Evolutionary conservation across 176 grass and related monocot species (phyloP), one percentile per base, ranked within the genome.

Genomic region (Triticum turgidum): DNA sequence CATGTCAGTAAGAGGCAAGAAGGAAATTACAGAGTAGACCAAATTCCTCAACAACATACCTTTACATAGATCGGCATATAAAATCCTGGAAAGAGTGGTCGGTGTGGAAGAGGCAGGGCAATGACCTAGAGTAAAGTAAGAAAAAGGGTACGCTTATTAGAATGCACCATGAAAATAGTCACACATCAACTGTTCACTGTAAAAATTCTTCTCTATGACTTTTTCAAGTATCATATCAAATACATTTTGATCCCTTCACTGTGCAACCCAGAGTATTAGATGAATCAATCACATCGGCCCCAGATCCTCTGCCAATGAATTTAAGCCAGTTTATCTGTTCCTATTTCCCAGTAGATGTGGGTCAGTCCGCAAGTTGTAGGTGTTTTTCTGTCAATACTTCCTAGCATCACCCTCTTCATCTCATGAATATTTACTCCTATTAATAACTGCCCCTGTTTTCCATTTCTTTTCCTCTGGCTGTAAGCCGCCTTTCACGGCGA

Each of bases 71-170:
- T 86, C 2, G 97, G 97, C 93, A 96, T 98, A 61, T 98, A 98
- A 74, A 98, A 98, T 86, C 97, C 97, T 83, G 97, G 97, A 84
- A 98, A 96, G 83, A 98, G 90, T 73, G 97, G 97, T 70, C 97
- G 90, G 83, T 98, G 97, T 7, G 91, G 97, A 82, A 98, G 91
- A 84, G 97, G 97, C 67, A 98, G 89, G 34, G 94, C 94, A 86
- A 96, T 84, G 78, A 98, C 97, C 97, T 98, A 80, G 63, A 12
- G 74, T 9, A 79, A 17, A 88, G 44, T 69, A 51, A 83, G 59
- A 67, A 39, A 39, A 92, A 74, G 38, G 69, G 72, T 52, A 90
- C 15, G 27, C 47, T 44, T 39, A 84, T 56, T 63, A 73, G 73
- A 84, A 86, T 41, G 32, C 14, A n/a, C 35, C 51, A 76, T 62